These are phyloP conservation scores for Cladophialophora carrionii DNA, from an alignment of 2,329 filamentous ascomycete genomes.

Conservation along the genomic window DNA sequence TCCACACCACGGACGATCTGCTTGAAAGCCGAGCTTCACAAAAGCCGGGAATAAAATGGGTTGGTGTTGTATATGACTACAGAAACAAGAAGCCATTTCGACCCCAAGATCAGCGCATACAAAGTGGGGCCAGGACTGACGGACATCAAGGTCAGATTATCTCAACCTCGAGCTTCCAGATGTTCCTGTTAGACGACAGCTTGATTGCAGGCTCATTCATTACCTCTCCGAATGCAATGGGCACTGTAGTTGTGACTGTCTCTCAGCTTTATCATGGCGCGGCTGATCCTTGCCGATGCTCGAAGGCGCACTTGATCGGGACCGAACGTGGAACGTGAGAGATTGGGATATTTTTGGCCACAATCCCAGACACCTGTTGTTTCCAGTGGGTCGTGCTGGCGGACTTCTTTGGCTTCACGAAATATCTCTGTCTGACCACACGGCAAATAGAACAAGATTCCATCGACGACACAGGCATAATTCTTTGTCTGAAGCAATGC, in stretches of 20 bases:
- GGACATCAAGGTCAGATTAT: neutral
- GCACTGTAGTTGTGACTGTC: too few species aligned
- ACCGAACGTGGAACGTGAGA: too few species aligned
- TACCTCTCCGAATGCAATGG: too few species aligned
- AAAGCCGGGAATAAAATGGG: neutral
- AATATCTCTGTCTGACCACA: neutral
- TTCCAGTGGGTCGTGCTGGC: neutral
- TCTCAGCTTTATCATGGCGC: too few species aligned
- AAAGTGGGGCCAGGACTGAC: neutral
- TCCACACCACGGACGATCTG: too few species aligned
- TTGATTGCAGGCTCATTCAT: neutral
- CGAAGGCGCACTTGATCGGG: too few species aligned
- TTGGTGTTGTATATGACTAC: neutral
- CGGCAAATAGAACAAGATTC: neutral
- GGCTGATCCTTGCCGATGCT: too few species aligned
- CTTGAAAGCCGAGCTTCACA: neutral
- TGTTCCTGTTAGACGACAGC: neutral
- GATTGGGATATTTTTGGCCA: too few species aligned
- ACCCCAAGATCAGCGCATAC: too few species aligned
- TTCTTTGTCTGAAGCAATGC: constrained; percentile 3
- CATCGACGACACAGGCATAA: constrained; percentile 5
- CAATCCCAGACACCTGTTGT: constrained; percentile 15
- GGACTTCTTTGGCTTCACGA: constrained; percentile 1
- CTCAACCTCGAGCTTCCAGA: neutral
- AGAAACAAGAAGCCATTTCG: neutral